Evolutionary conservation across 2,329 filamentous ascomycete species (phyloP), one percentile per base, ranked within the genome.

Genomic region (Remersonia thermophila): DNA sequence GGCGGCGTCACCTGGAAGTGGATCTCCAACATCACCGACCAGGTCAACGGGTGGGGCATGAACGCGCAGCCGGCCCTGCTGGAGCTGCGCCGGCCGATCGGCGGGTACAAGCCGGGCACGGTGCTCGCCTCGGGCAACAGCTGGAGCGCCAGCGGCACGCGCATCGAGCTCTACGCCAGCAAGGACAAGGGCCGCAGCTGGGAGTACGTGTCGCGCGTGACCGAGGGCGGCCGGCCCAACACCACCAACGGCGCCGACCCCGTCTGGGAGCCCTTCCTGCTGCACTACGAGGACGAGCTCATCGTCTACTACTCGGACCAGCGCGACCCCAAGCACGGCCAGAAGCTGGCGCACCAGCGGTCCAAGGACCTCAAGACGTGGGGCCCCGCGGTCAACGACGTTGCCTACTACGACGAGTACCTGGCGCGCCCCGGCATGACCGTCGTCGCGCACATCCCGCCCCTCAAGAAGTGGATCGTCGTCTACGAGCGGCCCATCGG

Each of bases 231-330:
- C 10, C 64, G 63, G 25, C 76, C 77, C 1, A 51, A 62, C 1
- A 70, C 77, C 2, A 67, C 71, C 46, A 80, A 82, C 48, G 78
- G 75, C 2, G 54, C 74, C 26, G 78, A 73, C 0, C 75, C 78
- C 0, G 72, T 83, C 15, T 84, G 80, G 79, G 80, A 83, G 52
- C 80, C 80, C 0, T 81, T 79, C 54, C 56, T 83, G 25, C 49
- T 73, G 37, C 44, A 27, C 30, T 66, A 76, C 52, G 57, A 79
- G 38, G 64, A 70, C 36, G 61, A 71, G 35, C 57, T 83, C 13
- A 66, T 83, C 26, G 61, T 68, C 47, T 83, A 80, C 62, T 83
- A 83, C 59, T 76, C 77, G 2, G 80, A 83, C 54, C 80, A 83
- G 52, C 69, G 79, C 26, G 76, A 76, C 43, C 66, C 74, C 43